phyloP scores from a whole-genome alignment of 1,284 basidiomycete genomes.

The Apiotrichum sp. region DNA sequence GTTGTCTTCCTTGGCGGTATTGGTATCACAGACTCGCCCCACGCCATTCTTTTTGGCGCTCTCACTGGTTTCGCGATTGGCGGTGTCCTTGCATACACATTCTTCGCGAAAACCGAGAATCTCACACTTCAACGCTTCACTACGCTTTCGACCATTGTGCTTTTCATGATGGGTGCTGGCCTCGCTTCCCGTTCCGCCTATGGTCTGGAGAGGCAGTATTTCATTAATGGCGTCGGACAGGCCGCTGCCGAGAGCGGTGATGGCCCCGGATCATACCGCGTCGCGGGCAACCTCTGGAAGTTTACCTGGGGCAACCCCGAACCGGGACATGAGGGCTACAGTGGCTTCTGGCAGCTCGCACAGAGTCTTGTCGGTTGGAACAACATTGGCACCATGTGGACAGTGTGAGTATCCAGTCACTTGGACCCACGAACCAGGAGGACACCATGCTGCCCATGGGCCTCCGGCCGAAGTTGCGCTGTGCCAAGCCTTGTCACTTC shows the following conservation, averaged over 20 bases:
- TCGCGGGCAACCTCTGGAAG: conserved; percentile 77
- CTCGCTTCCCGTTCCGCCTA: conserved; percentile 69
- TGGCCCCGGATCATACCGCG: conserved; percentile 72
- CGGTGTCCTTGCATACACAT: conserved; percentile 54
- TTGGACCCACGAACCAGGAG: neutral
- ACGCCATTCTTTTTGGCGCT: conserved; percentile 66
- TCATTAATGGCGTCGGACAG: conserved; percentile 59
- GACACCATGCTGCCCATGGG: no score
- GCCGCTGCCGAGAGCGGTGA: conserved; percentile 69
- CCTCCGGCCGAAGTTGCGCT: neutral
- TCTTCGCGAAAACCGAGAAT: conserved; percentile 27
- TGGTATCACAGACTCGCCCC: conserved; percentile 25
- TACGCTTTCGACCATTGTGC: conserved; percentile 71
- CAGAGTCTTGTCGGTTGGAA: conserved; percentile 41
- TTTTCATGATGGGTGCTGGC: conserved; percentile 81
- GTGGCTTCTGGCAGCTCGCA: conserved; percentile 31
- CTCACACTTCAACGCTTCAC: conserved; percentile 64
- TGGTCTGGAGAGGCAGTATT: conserved; percentile 61
- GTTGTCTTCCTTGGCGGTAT: conserved; percentile 83
- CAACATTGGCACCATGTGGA: conserved; percentile 53
- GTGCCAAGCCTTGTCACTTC: neutral
- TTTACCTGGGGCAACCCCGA: conserved; percentile 69
- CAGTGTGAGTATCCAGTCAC: conserved; percentile 48
- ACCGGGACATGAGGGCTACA: conserved; percentile 50
- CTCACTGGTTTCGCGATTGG: conserved; percentile 53